A percentile compares a stretch with the other conserved stretches of the same genome.
These are phyloP conservation scores for Rhizopogon vesiculosus DNA, from an alignment of 768 basidiomycete genomes.

Conservation along the genomic window DNA sequence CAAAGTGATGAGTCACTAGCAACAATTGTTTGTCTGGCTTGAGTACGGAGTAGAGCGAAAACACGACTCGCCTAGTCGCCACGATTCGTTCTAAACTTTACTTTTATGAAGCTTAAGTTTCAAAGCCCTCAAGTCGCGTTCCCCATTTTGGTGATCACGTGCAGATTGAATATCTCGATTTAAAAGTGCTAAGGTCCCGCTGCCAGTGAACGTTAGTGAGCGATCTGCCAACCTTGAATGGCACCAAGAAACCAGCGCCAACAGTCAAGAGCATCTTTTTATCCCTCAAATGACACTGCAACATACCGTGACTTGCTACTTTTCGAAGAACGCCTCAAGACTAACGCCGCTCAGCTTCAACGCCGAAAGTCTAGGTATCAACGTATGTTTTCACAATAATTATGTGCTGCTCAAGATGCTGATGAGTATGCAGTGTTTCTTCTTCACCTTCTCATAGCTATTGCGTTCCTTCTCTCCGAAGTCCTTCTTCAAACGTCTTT, in stretches of 20 bases:
- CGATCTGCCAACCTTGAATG: slow-evolving; percentile 12
- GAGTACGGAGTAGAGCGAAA: no score
- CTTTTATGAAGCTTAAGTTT: no score
- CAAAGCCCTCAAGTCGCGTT: no score
- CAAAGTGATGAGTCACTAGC: no score
- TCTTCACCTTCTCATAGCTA: slow-evolving; percentile 58
- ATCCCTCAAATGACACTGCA: slow-evolving; percentile 67
- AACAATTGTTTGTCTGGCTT: no score
- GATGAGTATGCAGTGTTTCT: slow-evolving; percentile 59
- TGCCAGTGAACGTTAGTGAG: no score
- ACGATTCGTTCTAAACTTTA: no score
- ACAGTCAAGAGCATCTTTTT: slow-evolving; percentile 33
- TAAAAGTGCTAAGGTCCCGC: no score
- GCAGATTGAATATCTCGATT: no score
- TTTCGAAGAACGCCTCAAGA: slow-evolving; percentile 96
- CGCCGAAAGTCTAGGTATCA: slow-evolving; percentile 80
- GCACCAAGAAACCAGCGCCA: slow-evolving; percentile 24
- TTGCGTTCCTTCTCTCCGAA: slow-evolving; percentile 70
- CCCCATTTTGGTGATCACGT: no score
- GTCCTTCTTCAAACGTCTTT: slow-evolving; percentile 68
- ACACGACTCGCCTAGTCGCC: no score
- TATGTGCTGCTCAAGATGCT: slow-evolving; percentile 14
- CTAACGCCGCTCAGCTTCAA: slow-evolving; percentile 79
- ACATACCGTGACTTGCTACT: slow-evolving; percentile 86
- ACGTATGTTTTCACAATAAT: slow-evolving; percentile 40